phyloP scores from a whole-genome alignment of 345 rosid genomes.

The Arabis alpina region DNA sequence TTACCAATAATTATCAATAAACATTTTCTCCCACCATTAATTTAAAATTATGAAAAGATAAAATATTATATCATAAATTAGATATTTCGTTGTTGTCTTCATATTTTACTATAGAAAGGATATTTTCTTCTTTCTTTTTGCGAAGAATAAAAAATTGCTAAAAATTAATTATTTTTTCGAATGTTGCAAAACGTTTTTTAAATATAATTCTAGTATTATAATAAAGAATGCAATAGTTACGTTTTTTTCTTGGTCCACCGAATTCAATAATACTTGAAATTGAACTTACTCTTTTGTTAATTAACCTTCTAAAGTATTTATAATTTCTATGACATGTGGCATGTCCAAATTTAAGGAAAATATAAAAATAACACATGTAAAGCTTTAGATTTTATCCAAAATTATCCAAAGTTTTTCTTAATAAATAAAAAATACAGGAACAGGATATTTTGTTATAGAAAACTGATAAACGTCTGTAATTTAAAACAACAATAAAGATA shows the following conservation, averaged over 20 bases:
- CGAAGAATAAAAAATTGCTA: background rate
- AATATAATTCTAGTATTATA: no score
- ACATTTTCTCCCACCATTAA: no score
- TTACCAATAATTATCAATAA: no score
- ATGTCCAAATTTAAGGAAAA: no score
- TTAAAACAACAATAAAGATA: constrained; percentile 22
- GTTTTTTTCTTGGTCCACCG: no score
- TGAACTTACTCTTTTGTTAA: background rate
- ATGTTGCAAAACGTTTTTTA: background rate
- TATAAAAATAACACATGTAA: constrained; percentile 1
- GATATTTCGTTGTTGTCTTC: constrained; percentile 4
- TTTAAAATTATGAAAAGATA: no score
- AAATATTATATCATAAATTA: background rate
- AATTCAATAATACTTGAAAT: no score
- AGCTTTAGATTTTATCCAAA: background rate
- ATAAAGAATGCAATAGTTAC: no score
- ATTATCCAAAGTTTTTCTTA: background rate
- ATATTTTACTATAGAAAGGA: background rate
- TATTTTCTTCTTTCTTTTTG: background rate
- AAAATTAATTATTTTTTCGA: no score
- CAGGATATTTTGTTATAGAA: constrained; percentile 9
- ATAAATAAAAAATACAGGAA: background rate
- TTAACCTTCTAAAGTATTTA: no score
- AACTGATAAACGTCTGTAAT: constrained; percentile 5
- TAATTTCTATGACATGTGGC: no score